phyloP scores from a whole-genome alignment of 768 basidiomycete species.

The Tricholoma matsutake region DNA sequence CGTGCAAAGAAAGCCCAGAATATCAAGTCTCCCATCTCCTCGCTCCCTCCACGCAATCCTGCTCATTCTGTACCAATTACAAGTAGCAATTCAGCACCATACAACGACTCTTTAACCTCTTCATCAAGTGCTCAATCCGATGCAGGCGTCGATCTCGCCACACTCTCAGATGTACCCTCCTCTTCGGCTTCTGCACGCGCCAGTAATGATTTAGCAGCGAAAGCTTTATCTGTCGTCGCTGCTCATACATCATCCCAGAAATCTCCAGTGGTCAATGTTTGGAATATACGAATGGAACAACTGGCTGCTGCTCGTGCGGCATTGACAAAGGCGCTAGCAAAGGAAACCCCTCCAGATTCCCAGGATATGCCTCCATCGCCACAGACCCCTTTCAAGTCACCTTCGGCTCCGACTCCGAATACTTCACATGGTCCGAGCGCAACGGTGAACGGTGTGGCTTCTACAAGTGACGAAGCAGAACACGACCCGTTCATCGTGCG shows the following conservation, averaged over 20 bases:
- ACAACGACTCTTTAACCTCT: background rate
- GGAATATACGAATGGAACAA: conserved; percentile 28
- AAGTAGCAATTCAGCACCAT: no score
- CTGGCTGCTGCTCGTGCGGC: conserved; percentile 23
- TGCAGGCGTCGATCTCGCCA: conserved; percentile 5
- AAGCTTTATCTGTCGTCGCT: conserved; percentile 18
- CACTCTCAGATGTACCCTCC: conserved; percentile 1
- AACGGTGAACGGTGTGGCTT: conserved; percentile 4
- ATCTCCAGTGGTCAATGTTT: conserved; percentile 25
- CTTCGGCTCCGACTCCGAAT: conserved; percentile 10
- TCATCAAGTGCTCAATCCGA: background rate
- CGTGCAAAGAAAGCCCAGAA: conserved; percentile 48
- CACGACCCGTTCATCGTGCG: conserved; percentile 48
- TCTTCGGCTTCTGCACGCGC: conserved; percentile 4
- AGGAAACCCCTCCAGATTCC: background rate
- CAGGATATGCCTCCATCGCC: background rate
- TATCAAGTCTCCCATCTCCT: conserved; percentile 27
- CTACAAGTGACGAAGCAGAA: conserved; percentile 14
- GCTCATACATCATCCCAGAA: conserved; percentile 15
- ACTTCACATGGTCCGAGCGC: conserved; percentile 12
- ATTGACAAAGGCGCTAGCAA: conserved; percentile 1
- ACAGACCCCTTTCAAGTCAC: background rate
- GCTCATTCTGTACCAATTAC: conserved; percentile 6
- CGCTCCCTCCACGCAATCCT: conserved; percentile 7
- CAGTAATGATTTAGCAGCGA: conserved; percentile 14